Evolutionary conservation across 495 filamentous ascomycete genomes (phyloP), one percentile per base, ranked within the genome.

Genomic region (Rusavskia elegans): DNA sequence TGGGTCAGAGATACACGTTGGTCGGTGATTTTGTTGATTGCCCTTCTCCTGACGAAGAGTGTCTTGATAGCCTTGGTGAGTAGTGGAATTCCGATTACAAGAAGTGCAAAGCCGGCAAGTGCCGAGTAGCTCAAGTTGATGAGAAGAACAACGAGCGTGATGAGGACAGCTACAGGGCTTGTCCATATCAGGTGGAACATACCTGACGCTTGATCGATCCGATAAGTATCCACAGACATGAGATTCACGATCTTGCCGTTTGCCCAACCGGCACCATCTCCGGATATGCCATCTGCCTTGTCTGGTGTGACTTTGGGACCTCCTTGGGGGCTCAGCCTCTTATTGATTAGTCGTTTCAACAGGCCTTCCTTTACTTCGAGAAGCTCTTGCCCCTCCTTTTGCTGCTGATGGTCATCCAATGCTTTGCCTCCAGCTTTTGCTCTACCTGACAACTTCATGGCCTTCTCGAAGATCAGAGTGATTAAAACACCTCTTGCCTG

Each of bases 101-200:
- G 71, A 20, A 96, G 71, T 5, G 74, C 86, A 60, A 95, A 94
- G 1, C 90, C 90, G 3, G 90, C 80, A 14, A 97, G 77, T 30
- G 87, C 88, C 55, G 85, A 92, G 66, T 93, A 90, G 2, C 79
- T 82, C 56, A 97, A 59, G 60, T 95, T 97, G 67, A 96, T 70
- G 27, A 93, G 52, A 5, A 97, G 72, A 27, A 95, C 66, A 27
- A 85, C 68, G 1, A 96, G 73, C 0, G 87, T 87, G 57, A 95
- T 74, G 29, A 88, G 64, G 56, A 87, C 81, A 7, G 80, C 71
- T 36, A 96, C 67, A 0, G 90, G 89, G 0, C 85, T 77, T 5
- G 84, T 87, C 89, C 90, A 95, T 7, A 84, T 68, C 63, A 97
- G 75, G 59, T 97, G 90, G 66, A 95, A 89, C 69, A 94, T 77